Evolutionary conservation across 192 early-diverging fungal species (phyloP).

Genomic region (Dissophora globulifera): DNA sequence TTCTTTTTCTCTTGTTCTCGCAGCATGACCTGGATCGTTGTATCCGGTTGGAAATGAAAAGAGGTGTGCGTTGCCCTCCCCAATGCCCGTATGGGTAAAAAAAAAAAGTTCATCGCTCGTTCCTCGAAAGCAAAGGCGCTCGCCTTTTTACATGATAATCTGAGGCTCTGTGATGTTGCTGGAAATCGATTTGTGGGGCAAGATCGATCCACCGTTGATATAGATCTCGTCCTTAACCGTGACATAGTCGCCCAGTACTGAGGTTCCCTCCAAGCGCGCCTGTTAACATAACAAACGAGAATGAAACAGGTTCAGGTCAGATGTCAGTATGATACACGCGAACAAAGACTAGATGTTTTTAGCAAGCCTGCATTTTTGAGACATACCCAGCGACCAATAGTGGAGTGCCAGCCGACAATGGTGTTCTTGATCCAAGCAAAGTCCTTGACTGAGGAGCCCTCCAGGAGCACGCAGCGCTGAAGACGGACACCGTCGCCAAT

Average conservation of each 20-base stretch:
- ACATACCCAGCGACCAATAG: constrained; percentile 89
- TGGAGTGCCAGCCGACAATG: constrained; percentile 97
- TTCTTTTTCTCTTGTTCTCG: constrained; percentile 8
- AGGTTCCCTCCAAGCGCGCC: constrained; percentile 91
- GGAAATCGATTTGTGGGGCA: constrained; percentile 97
- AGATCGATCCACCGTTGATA: constrained; percentile 93
- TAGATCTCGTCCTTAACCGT: constrained; percentile 93
- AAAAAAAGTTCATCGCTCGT: too few relatives aligned
- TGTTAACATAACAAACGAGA: constrained; percentile 10
- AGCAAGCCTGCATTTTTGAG: neutral
- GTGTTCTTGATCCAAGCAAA: constrained; percentile 89
- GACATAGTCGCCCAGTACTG: constrained; percentile 97
- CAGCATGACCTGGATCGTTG: constrained; percentile 2
- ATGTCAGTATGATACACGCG: too few relatives aligned
- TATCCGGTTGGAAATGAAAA: constrained; percentile 1
- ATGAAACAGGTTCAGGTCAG: neutral
- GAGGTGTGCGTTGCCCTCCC: constrained; percentile 4
- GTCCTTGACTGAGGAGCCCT: constrained; percentile 86
- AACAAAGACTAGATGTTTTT: neutral
- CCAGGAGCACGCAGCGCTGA: constrained; percentile 88
- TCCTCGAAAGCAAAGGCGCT: too few relatives aligned
- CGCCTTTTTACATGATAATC: constrained; percentile 89
- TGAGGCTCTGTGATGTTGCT: constrained; percentile 90
- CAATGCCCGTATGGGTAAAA: too few relatives aligned
- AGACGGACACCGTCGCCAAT: constrained; percentile 97